phyloP scores from a whole-genome alignment of 192 early-diverging fungal species.

The Backusella macrospora region DNA sequence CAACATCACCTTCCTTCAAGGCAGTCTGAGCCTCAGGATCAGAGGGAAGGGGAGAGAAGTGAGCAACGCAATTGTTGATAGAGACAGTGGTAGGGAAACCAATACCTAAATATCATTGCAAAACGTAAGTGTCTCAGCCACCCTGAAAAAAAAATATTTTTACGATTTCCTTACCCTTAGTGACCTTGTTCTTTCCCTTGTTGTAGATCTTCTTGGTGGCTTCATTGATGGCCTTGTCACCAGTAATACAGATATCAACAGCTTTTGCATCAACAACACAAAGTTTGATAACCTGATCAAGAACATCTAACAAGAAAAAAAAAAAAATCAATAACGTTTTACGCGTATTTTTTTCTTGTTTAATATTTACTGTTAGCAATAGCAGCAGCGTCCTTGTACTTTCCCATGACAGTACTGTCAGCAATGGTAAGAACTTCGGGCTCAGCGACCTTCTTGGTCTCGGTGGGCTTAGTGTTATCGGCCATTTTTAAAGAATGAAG shows the following conservation, averaged over 20 bases:
- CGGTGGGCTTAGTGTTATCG: conserved; percentile 16
- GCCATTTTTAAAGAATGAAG: conserved; percentile 11
- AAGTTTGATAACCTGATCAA: conserved; percentile 69
- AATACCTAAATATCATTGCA: conserved; percentile 55
- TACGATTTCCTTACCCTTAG: conserved; percentile 27
- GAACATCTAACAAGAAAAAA: conserved; percentile 54
- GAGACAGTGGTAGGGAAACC: conserved; percentile 88
- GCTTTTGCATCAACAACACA: conserved; percentile 81
- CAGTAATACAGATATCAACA: conserved; percentile 84
- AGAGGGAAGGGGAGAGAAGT: conserved; percentile 82
- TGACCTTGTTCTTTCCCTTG: conserved; percentile 78
- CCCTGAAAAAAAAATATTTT: background rate
- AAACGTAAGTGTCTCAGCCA: background rate
- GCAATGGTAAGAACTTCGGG: conserved; percentile 51
- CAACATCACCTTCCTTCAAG: conserved; percentile 83
- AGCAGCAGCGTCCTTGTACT: conserved; percentile 91
- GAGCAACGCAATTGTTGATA: conserved; percentile 81
- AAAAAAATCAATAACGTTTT: background rate
- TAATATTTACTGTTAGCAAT: conserved; percentile 77
- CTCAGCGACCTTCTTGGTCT: background rate
- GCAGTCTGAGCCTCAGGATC: conserved; percentile 60
- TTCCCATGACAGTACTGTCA: conserved; percentile 78
- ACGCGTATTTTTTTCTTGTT: background rate
- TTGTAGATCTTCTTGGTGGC: conserved; percentile 80
- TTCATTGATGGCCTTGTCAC: conserved; percentile 83